Conservation (phyloP, 768 basidiomycete genomes). For the Auriscalpium orientale region DNA sequence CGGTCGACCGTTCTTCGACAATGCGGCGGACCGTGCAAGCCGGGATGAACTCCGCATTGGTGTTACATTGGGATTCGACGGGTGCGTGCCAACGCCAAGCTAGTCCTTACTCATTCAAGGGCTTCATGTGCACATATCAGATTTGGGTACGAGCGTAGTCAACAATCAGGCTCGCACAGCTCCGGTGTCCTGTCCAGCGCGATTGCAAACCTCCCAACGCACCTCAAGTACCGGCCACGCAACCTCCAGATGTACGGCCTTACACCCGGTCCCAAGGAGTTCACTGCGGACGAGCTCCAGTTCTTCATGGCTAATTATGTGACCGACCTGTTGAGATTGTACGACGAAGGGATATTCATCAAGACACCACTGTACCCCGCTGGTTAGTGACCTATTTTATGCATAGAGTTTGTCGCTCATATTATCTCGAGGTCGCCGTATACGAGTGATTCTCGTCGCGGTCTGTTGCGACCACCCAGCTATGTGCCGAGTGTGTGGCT, state of each 20-base stretch:
- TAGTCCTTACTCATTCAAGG: background rate
- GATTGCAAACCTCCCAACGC: background rate
- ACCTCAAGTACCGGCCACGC: background rate
- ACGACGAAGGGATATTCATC: background rate
- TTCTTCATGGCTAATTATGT: background rate
- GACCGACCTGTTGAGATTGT: background rate
- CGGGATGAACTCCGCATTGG: background rate
- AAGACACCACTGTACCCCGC: background rate
- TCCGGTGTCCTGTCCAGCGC: background rate
- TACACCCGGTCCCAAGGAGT: background rate
- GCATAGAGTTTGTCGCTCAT: too few species aligned
- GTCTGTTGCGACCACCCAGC: constrained; percentile 13
- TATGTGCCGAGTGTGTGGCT: constrained; percentile 12
- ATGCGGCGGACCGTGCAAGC: background rate
- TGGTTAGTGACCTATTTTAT: background rate
- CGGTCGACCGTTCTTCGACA: background rate
- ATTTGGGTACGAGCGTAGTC: background rate
- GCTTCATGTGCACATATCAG: background rate
- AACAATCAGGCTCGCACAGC: background rate
- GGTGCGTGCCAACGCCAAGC: background rate
- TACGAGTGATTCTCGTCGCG: constrained; percentile 1
- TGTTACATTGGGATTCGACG: background rate
- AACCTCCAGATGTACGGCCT: background rate
- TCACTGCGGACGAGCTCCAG: background rate
- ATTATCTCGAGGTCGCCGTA: background rate